Evolutionary conservation across 2,329 filamentous ascomycete genomes (phyloP), one percentile per base, ranked within the genome.

Genomic region (Sphaerulina vaccinii): DNA sequence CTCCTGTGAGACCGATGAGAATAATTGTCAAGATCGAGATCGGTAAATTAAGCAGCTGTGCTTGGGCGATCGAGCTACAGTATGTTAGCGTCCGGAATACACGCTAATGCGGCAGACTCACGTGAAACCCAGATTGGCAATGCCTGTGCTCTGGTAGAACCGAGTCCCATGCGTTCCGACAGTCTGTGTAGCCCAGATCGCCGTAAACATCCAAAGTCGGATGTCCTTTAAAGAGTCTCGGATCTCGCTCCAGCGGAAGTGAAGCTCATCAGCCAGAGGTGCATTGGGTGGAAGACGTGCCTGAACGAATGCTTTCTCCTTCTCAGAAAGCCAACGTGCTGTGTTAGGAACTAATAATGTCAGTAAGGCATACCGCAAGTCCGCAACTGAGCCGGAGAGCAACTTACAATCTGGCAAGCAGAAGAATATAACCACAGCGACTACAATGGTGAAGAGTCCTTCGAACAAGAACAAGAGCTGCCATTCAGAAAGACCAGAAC

Each of bases 261-360:
- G 63, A 16, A 67, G 50, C 49, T 76, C 74, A 9, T 61, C 56
- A 0, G 70, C 70, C 23, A 71, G 66, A 7, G 74, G 74, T 0
- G 74, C 64, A 57, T 76, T 76, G 2, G 63, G 55, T 1, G 73
- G 72, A 0, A 76, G 63, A 13, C 75, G 69, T 11, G 73, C 73
- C 60, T 79, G 73, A 15, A 79, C 68, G 55, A 78, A 79, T 4
- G 69, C 71, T 55, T 76, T 76, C 41, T 79, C 76, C 37, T 60
- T 62, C 5, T 56, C 58, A 15, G 55, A 72, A 27, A 78, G 64
- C 75, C 75, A 79, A 39, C 65, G 68, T 0, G 49, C 49, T 4
- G 41, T 51, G 15, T 44, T 40, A 1, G 49, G 49, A 15, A 47
- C n/a, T n/a, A n/a, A n/a, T n/a, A n/a, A n/a, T n/a, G n/a, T n/a